Conservation (phyloP, 305 asterid genomes). For the Fraxinus floribunda region DNA sequence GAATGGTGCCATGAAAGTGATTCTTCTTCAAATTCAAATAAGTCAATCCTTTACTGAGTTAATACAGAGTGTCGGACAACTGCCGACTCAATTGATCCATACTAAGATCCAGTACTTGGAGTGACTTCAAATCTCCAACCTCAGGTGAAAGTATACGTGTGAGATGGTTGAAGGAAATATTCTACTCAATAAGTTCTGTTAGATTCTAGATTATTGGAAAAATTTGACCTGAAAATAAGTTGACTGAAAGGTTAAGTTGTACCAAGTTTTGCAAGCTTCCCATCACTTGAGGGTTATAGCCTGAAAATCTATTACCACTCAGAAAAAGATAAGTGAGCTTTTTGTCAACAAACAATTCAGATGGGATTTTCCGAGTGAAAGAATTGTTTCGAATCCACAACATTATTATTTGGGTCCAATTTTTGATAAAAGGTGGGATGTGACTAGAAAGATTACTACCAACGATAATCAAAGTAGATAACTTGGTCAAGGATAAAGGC, state of each 20-base stretch:
- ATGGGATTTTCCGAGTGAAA: slow-evolving; percentile 53
- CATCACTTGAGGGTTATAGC: no score
- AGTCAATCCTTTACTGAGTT: no score
- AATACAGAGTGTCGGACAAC: no score
- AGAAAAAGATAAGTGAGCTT: slow-evolving; percentile 33
- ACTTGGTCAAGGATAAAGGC: slow-evolving; percentile 52
- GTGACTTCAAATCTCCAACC: no score
- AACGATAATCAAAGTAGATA: slow-evolving; percentile 47
- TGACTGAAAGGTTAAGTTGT: background rate
- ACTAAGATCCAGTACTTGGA: no score
- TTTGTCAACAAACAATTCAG: slow-evolving; percentile 49
- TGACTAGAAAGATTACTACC: slow-evolving; percentile 50
- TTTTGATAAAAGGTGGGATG: slow-evolving; percentile 41
- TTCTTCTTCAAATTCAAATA: no score
- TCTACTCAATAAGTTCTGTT: no score
- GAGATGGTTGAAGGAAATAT: slow-evolving; percentile 4
- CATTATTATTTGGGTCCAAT: slow-evolving; percentile 48
- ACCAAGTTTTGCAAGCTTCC: background rate
- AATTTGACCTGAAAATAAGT: background rate
- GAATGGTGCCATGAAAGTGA: no score
- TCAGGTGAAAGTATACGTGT: no score
- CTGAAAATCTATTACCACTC: slow-evolving; percentile 27
- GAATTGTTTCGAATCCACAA: slow-evolving; percentile 52
- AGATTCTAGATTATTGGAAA: no score
- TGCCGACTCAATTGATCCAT: no score